Evolutionary conservation across 2,329 filamentous ascomycete genomes (phyloP), one percentile per base, ranked within the genome.

Genomic region (Xylariaceae sp.): DNA sequence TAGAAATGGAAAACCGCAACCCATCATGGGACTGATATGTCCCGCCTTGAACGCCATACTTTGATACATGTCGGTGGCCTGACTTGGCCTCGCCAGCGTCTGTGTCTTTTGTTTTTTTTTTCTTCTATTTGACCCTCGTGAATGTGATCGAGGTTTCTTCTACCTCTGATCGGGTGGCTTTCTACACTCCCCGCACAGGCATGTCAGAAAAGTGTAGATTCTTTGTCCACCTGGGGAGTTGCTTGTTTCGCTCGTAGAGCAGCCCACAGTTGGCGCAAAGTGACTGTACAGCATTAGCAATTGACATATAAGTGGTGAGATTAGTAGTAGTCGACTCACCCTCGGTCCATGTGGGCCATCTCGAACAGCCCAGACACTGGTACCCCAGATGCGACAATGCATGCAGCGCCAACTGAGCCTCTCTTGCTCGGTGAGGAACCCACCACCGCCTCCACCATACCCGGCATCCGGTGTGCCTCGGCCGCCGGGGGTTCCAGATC

Each of bases 221-320:
- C 65, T 84, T 84, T 3, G 84, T 84, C 86, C 87, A 91, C 28
- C 84, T 82, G 9, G 93, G 92, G 0, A 96, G 78, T 59, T 86
- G 86, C 71, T 89, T 87, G 70, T 95, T 89, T 49, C 90, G 86
- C 72, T 97, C 93, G 68, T 89, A 97, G 17, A 93, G 74, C 61
- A 92, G 86, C 51, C 91, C 93, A 69, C 93, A 97, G 69, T 96
- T 97, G 71, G 92, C 89, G 75, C 93, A 97, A 4, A 97, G 82
- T 31, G 89, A 88, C 89, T 92, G 60, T 31, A 53, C 6, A 31
- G 10, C 2, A 46, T 60, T 54, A 58, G 48, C 40, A 48, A 53
- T 55, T 41, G 41, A 43, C 58, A 41, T 11, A 9, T n/a, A 46
- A 28, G 34, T 13, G 13, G 16, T 1, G 11, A 19, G 9, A 33